Evolutionary conservation across 257 asterid species (phyloP).

Genomic region (Salvia hispanica): DNA sequence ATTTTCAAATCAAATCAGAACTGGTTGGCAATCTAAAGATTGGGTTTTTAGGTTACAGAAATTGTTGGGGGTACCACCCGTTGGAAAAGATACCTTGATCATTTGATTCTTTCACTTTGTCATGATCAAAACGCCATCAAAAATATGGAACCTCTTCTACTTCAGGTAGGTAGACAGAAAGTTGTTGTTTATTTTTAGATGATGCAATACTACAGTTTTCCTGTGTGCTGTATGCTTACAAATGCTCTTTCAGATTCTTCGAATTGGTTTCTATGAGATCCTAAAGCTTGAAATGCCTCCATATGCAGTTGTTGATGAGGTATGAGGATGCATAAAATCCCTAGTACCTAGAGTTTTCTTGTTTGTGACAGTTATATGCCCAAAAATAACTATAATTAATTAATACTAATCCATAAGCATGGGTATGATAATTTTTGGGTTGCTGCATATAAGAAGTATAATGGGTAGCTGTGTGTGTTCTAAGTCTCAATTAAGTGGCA

Average conservation of each 20-base stretch:
- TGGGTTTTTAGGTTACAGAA: constrained; percentile 70
- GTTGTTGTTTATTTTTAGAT: constrained; percentile 15
- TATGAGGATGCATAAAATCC: constrained; percentile 31
- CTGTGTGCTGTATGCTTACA: constrained; percentile 23
- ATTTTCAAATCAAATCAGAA: constrained; percentile 3
- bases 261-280: constrained; percentile 90
- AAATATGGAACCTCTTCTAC: constrained; percentile 88
- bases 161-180: constrained; percentile 56
- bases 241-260: constrained; percentile 67
- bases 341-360: too few species aligned
- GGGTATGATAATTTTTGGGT: too few species aligned
- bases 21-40: constrained; percentile 16
- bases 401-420: too few species aligned
- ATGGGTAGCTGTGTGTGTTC: constrained; percentile 14
- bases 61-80: constrained; percentile 97
- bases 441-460: too few species aligned
- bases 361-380: too few species aligned
- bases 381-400: too few species aligned
- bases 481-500: not conserved
- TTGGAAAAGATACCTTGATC: constrained; percentile 94
- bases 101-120: constrained; percentile 87
- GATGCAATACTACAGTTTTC: constrained; percentile 19
- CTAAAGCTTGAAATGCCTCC: constrained; percentile 89
- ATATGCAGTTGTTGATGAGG: constrained; percentile 97
- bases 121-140: constrained; percentile 65